Evolutionary conservation across 140 eudicot genomes (phyloP), one percentile per base, ranked within the genome.

Genomic region (Oenanthe javanica): DNA sequence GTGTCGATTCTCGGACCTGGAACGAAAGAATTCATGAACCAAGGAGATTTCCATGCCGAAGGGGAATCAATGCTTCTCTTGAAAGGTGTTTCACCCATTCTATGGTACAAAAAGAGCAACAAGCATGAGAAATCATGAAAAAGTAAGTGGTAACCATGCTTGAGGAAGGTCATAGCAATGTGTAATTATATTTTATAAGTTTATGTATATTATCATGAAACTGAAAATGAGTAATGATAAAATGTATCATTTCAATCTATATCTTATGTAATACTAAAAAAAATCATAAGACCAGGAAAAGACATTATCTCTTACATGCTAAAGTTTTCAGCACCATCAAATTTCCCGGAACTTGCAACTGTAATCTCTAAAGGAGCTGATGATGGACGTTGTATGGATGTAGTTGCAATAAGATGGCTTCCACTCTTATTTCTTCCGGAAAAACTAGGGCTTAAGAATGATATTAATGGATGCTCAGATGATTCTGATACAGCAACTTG

Each of bases 21-120:
- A 42, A 81, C 63, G 40, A 84, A 84, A 77, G 85, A 78, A 79
- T 81, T 86, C 38, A 86, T n/a, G 59, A 81, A 84, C 92, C 92
- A 89, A 49, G 90, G 92, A 4, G 92, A 86, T 79, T 80, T 89
- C 88, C 88, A 89, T 27, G 92, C 90, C 23, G 92, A 89, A 77
- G 92, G 92, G 72, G 92, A 89, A 74, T 89, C 92, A 80, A 89
- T 78, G 77, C 85, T 89, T 81, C 84, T 75, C 81, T 82, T 89
- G 43, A 82, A 86, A 74, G 92, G 90, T 13, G 92, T 89, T n/a
- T 77, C 96, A 18, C 86, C 83, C 81, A 90, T 84, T 76, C 98
- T 93, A 81, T 3, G 38, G 81, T 48, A 69, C 38, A 74, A 50
- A 79, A 75, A 75, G 48, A 36, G 42, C 43, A 78, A 49, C 31